Evolutionary conservation across 225 moss, liverwort and hornwort species (phyloP), one percentile per base, ranked within the genome.

Genomic region (Marchantia polymorpha): DNA sequence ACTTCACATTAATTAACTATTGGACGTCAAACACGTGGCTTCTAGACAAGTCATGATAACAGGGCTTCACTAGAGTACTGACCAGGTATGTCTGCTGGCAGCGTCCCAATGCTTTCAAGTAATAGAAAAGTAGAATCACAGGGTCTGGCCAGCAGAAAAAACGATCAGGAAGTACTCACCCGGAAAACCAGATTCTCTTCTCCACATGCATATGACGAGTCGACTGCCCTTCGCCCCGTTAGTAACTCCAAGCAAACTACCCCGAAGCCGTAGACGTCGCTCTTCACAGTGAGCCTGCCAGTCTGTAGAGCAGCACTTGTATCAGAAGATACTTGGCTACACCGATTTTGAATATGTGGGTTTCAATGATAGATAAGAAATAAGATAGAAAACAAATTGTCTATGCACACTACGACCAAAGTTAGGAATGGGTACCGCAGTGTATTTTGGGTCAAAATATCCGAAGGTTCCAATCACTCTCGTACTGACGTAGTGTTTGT

Each of bases 401-500:
- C 72, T 82, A 76, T 58, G 15, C 4, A 51, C 55, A 72, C 39
- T 15, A 19, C 70, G 23, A 51, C 12, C n/a, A 51, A 6, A 63
- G 74, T 22, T 0, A 48, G 72, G 55, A 49, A 73, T 39, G 48
- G 52, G 50, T 78, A 85, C 84, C 47, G 84, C 82, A 12, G 84
- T 87, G 39, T 87, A 87, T 73, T 82, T 85, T 16, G 88, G 88
- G 52, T 88, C 88, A 66, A 88, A 88, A 71, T 88, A 88, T 61
- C 88, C 85, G 54, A 88, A 85, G 4, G 88, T 88, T 54, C 88
- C 88, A n/a, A 88, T 85, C 26, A 88, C 88, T 69, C 88, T 79
- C 22, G 88, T 88, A 76, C 79, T 83, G 0, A 88, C 88, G 75
- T 88, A 88, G 23, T 68, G 82, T 73, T 88, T 88, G 46, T 88